phyloP scores from a whole-genome alignment of 73 alveolate species.

The Paramecium pentaurelia region DNA sequence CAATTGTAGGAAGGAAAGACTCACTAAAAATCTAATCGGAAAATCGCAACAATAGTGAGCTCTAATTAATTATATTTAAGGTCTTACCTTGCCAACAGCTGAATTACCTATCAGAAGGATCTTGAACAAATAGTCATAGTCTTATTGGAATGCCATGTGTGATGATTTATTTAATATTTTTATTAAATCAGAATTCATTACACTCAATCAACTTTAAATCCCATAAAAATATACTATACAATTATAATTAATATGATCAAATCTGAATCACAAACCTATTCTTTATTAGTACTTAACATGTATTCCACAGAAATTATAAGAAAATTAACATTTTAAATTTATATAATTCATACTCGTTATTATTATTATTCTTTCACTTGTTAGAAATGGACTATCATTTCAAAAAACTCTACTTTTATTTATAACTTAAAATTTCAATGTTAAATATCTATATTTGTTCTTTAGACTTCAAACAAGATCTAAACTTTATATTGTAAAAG shows the following conservation, averaged over 20 bases:
- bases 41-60: slow-evolving; percentile 67
- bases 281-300: background rate
- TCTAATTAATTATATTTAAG: background rate
- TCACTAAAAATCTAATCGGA: slow-evolving; percentile 71
- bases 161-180: background rate
- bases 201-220: background rate
- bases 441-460: too few relatives aligned
- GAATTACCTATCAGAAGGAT: slow-evolving; percentile 67
- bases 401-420: background rate
- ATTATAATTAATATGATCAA: background rate
- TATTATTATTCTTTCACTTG: background rate
- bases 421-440: too few relatives aligned
- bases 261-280: background rate
- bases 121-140: slow-evolving; percentile 70
- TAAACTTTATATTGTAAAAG: too few relatives aligned
- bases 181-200: slow-evolving; percentile 7
- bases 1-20: slow-evolving; percentile 72
- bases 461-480: too few relatives aligned
- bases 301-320: slow-evolving; percentile 17
- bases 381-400: background rate
- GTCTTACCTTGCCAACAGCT: slow-evolving; percentile 68
- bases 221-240: background rate
- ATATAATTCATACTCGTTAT: background rate
- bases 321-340: background rate
- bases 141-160: slow-evolving; percentile 62